These are phyloP conservation scores for Aspergillus vadensis DNA, from an alignment of 2,329 filamentous ascomycete species.

Conservation along the genomic window DNA sequence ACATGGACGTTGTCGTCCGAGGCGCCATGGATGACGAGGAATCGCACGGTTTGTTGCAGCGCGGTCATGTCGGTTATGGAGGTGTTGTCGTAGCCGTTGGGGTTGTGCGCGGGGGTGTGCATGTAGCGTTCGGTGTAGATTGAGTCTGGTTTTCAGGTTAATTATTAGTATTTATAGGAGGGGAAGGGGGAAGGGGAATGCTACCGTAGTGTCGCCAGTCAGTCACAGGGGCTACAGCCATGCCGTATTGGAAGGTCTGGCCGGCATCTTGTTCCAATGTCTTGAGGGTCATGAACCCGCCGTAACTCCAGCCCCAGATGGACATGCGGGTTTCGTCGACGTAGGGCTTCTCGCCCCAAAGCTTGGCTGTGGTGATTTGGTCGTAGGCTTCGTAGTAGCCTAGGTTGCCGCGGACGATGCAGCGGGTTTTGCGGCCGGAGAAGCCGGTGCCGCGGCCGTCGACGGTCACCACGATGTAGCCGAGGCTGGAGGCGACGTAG, in stretches of 20 bases:
- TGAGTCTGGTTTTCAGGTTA: slow-evolving; percentile 36
- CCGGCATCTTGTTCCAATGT: slow-evolving; percentile 90
- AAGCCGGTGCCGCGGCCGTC: slow-evolving; percentile 92
- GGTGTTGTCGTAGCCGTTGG: slow-evolving; percentile 72
- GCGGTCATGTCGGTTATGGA: slow-evolving; percentile 74
- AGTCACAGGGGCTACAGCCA: slow-evolving; percentile 98
- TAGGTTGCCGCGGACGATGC: slow-evolving; percentile 78
- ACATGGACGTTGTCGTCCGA: slow-evolving; percentile 97
- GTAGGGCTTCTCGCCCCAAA: slow-evolving; percentile 79
- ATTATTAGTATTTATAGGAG: neutral
- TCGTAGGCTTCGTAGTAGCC: slow-evolving; percentile 84
- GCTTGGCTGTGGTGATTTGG: slow-evolving; percentile 86
- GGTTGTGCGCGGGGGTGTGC: slow-evolving; percentile 86
- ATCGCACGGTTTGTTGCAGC: slow-evolving; percentile 75
- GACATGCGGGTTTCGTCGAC: slow-evolving; percentile 80
- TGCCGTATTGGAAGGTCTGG: slow-evolving; percentile 89
- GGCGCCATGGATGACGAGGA: slow-evolving; percentile 94
- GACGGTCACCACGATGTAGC: slow-evolving; percentile 92
- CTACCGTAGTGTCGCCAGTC: slow-evolving; percentile 92
- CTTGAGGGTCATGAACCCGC: slow-evolving; percentile 93
- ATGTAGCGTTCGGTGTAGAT: slow-evolving; percentile 71
- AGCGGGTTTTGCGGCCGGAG: slow-evolving; percentile 80
- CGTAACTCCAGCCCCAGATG: slow-evolving; percentile 99
- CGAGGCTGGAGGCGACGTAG: slow-evolving; percentile 80
- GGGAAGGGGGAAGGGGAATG: too few relatives aligned